These are phyloP conservation scores for Clathrus columnatus DNA, from an alignment of 768 basidiomycete species.

Conservation along the genomic window DNA sequence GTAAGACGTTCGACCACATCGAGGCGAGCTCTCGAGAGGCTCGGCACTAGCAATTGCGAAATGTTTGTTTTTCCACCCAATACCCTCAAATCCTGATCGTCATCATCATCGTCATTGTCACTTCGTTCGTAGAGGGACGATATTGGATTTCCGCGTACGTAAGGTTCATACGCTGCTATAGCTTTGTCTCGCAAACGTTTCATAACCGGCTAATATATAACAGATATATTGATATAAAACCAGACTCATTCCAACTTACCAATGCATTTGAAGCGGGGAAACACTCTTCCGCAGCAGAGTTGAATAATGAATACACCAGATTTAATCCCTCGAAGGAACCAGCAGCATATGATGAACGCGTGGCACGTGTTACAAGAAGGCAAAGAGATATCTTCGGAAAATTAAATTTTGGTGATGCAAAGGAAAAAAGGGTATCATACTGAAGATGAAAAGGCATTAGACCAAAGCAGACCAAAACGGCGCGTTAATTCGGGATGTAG, in stretches of 20 bases:
- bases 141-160: not conserved
- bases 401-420: not conserved
- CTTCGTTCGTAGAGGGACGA: not conserved
- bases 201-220: not conserved
- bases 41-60: not conserved
- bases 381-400: constrained; percentile 47
- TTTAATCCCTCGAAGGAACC: constrained; percentile 43
- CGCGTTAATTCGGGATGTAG: constrained; percentile 32
- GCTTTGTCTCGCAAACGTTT: not conserved
- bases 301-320: constrained; percentile 34
- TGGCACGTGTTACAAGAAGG: constrained; percentile 42
- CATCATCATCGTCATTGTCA: not conserved
- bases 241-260: constrained; percentile 23
- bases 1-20: not conserved
- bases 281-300: constrained; percentile 36
- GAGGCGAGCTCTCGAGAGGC: not conserved
- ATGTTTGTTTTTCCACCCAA: not conserved
- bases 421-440: constrained; percentile 30
- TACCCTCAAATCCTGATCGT: not conserved
- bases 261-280: constrained; percentile 38
- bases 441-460: constrained; percentile 53
- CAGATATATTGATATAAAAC: not conserved
- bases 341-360: constrained; percentile 37
- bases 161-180: not conserved
- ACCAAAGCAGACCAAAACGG: constrained; percentile 52